These are phyloP conservation scores for Neofusicoccum cordaticola DNA, from an alignment of 2,329 filamentous ascomycete genomes.

Conservation along the genomic window DNA sequence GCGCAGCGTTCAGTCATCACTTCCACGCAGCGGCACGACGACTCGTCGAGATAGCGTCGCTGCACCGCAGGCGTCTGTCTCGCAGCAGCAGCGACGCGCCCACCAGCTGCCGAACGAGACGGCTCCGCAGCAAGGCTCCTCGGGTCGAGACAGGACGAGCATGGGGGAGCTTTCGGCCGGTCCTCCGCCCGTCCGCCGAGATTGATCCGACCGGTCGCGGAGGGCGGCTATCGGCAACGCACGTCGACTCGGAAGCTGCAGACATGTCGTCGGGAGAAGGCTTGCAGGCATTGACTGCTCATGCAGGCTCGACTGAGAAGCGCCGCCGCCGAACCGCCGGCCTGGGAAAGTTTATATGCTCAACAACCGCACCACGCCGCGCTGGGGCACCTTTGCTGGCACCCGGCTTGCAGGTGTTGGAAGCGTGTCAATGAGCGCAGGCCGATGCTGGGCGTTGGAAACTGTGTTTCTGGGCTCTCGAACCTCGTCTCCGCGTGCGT, in stretches of 20 bases:
- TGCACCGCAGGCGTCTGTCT: background rate
- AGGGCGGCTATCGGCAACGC: too few species aligned
- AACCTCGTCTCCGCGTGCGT: too few species aligned
- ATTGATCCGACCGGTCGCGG: background rate
- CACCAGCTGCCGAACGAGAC: too few species aligned
- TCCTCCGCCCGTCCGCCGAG: background rate
- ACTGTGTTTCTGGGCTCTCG: too few species aligned
- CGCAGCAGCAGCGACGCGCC: too few species aligned
- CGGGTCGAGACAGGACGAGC: too few species aligned
- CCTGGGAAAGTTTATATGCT: conserved; percentile 8
- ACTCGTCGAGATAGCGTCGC: background rate
- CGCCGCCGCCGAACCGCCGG: background rate
- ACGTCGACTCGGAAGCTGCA: background rate
- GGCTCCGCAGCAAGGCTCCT: too few species aligned
- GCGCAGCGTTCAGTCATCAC: background rate
- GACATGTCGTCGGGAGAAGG: background rate
- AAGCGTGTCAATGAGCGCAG: too few species aligned
- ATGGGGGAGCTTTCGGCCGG: background rate
- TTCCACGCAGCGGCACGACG: background rate
- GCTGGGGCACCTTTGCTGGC: background rate
- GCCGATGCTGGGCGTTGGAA: too few species aligned
- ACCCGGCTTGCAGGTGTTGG: background rate
- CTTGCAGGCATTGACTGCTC: background rate
- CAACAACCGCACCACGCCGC: background rate
- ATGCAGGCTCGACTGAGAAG: background rate